Conservation (phyloP, 768 basidiomycete genomes). For the Macrolepiota dolichaula region DNA sequence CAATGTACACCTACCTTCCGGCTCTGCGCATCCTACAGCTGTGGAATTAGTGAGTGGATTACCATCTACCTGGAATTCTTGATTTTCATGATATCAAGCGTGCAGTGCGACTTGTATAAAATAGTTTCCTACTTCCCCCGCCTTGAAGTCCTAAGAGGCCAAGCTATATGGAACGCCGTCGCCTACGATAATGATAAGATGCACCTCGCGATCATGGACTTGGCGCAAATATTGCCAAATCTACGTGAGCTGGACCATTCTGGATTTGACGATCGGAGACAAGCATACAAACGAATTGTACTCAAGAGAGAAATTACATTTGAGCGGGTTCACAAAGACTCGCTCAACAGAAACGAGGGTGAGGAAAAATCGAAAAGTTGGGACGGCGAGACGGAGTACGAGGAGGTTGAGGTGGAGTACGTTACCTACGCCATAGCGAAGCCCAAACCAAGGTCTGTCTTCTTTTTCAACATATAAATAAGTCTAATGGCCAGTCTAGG, state of each 20-base stretch:
- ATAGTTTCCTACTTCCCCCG: slow-evolving; percentile 37
- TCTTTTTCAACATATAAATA: not conserved
- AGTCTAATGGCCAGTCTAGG: slow-evolving; percentile 6
- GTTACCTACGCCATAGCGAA: slow-evolving; percentile 31
- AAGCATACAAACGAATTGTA: slow-evolving; percentile 32
- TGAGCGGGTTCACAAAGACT: not conserved
- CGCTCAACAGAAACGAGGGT: not conserved
- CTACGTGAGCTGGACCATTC: slow-evolving; percentile 42
- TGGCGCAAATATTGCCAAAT: slow-evolving; percentile 37
- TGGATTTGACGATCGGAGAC: slow-evolving; percentile 28
- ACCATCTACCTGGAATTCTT: not conserved
- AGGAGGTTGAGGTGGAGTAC: slow-evolving; percentile 18
- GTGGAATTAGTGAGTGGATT: slow-evolving; percentile 24
- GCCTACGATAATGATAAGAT: slow-evolving; percentile 31
- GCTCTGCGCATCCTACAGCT: slow-evolving; percentile 19
- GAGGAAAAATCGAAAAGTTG: not conserved
- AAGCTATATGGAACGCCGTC: slow-evolving; percentile 39
- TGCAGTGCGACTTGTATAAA: slow-evolving; percentile 35
- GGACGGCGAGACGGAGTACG: slow-evolving; percentile 13
- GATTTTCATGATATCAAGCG: not conserved
- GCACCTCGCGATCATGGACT: slow-evolving; percentile 37
- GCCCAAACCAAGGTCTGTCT: slow-evolving; percentile 26
- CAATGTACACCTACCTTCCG: slow-evolving; percentile 17
- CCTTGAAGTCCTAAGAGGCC: slow-evolving; percentile 41
- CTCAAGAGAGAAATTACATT: slow-evolving; percentile 27